phyloP scores from a whole-genome alignment of 768 basidiomycete genomes.

The Mycena metata region DNA sequence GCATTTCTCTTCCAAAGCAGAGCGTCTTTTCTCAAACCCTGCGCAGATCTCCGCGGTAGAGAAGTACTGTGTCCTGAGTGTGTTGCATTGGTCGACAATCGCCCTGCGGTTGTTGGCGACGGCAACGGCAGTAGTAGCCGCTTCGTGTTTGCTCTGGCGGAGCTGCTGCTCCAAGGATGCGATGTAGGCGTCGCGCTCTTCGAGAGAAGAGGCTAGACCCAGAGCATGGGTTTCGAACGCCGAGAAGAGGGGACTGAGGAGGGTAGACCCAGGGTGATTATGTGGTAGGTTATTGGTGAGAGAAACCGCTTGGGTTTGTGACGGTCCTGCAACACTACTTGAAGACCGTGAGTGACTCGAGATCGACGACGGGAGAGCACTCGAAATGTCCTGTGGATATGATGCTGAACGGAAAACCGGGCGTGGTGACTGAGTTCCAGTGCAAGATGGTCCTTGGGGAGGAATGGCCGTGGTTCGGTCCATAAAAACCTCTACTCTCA shows the following conservation, averaged over 20 bases:
- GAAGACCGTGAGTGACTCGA: neutral
- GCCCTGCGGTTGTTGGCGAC: neutral
- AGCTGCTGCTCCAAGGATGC: conserved; percentile 2
- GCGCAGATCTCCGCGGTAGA: too few species aligned
- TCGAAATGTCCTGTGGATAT: neutral
- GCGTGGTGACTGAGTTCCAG: too few species aligned
- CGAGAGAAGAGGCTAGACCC: neutral
- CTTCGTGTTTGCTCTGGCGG: neutral
- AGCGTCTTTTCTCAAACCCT: too few species aligned
- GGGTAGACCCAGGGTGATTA: neutral
- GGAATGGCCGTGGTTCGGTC: too few species aligned
- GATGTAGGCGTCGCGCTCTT: conserved; percentile 11
- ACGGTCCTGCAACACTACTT: neutral
- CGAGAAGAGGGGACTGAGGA: conserved; percentile 3
- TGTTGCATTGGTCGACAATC: neutral
- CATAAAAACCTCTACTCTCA: too few species aligned
- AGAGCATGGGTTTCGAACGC: neutral
- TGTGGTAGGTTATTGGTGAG: neutral
- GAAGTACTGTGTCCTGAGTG: neutral
- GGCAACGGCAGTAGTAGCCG: neutral
- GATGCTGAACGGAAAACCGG: too few species aligned
- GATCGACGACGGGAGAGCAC: neutral
- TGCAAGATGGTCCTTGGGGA: too few species aligned
- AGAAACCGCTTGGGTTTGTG: neutral
- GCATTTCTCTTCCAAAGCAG: too few species aligned